Base-by-base conservation (phyloP, 371 early-diverging fungal genomes). In the Syncephalis plumigaleata region DNA sequence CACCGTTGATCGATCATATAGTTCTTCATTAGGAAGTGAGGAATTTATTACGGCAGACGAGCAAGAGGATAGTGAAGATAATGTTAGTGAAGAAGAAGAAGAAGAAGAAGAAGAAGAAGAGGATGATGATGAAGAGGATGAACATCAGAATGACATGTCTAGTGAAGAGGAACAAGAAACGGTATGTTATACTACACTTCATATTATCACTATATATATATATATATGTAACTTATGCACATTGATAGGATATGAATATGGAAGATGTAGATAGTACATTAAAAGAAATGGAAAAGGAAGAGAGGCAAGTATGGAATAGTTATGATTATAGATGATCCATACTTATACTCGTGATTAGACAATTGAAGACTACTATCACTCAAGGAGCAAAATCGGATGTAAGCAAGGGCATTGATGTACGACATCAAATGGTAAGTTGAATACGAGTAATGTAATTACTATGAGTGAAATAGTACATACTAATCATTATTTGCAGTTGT, bases 361-460 rank as follows among this genome's bases (percentile, higher is more conserved):
- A 70, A 39, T 65, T 88, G 56, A 59, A 87, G 39, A 61, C 73
- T 42, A 71, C 63, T 20, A 63, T 88, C 47, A 66, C 79, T 9
- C 63, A 79, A 55, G 74, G 79, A 16, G 82, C 81, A 1, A 70
- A 78, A 36, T 66, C 70, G 25, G 93, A 92, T 55, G 68, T 85
- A 21, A 87, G 84, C 55, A 92, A 92, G 54, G 93, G 95, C 18
- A 67, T 70, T 31, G 87, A 91, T 52, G 88, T 93, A 70, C 83
- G 74, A 65, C 77, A 68, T 51, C 84, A 76, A 55, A 52, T 63
- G 51, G 59, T 55, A 57, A 23, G 47, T 21, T 13, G n/a, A 23
- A 9, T 18, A 18, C 24, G 22, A 39, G 36, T n/a, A 42, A 48
- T 3, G 15, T 13, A 17, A n/a, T n/a, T n/a, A n/a, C n/a, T 17